Conservation (phyloP, 331 rosid species). For the Phaseolus coccineus region DNA sequence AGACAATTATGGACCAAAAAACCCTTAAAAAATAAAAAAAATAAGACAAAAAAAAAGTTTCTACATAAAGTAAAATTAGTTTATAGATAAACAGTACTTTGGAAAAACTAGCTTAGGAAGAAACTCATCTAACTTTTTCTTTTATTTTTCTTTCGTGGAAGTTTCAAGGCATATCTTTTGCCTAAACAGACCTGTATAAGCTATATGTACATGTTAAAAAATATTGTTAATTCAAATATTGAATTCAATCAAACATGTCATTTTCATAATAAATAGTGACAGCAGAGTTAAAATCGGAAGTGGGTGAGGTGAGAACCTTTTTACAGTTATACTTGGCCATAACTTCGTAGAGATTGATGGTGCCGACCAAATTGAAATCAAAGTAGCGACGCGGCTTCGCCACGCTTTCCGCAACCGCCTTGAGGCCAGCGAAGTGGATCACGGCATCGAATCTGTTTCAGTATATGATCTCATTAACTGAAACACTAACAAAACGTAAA, state of each 20-base stretch:
- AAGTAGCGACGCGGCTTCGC: conserved; percentile 74
- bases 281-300: not conserved
- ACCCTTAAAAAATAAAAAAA: too few relatives aligned
- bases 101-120: too few relatives aligned
- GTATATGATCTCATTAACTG: not conserved
- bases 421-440: conserved; percentile 87
- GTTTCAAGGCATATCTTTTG: too few relatives aligned
- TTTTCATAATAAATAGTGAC: not conserved
- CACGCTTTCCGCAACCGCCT: conserved; percentile 92
- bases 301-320: conserved; percentile 52
- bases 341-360: conserved; percentile 78
- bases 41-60: too few relatives aligned
- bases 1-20: not conserved
- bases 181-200: too few relatives aligned
- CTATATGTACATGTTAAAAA: too few relatives aligned
- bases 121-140: too few relatives aligned
- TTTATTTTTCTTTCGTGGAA: too few relatives aligned
- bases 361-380: conserved; percentile 77
- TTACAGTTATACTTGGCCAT: conserved; percentile 82
- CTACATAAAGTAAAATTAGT: too few relatives aligned
- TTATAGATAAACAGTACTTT: too few relatives aligned
- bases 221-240: not conserved
- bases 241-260: not conserved
- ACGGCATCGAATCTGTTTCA: conserved; percentile 82
- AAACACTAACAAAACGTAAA: not conserved